Conservation (phyloP, 2,329 filamentous ascomycete species). For the Pestalotiopsis sp. region DNA sequence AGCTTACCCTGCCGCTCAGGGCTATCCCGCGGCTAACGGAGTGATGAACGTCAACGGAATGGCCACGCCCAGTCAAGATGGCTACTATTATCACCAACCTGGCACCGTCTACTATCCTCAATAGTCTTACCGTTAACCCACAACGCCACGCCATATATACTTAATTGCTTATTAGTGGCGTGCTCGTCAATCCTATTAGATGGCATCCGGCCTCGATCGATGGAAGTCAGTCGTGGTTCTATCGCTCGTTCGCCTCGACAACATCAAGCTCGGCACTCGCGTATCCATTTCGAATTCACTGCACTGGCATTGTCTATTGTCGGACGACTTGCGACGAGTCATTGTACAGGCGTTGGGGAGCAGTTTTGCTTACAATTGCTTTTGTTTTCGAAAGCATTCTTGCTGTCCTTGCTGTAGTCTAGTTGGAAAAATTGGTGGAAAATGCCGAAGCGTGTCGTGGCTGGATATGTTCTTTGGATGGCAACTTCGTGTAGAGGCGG, state of each 20-base stretch:
- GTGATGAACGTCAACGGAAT: conserved; percentile 77
- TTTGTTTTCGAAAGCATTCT: neutral
- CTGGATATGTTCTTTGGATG: neutral
- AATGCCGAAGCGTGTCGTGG: neutral
- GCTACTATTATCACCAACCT: conserved; percentile 71
- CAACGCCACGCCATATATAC: conserved; percentile 12
- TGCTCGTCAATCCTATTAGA: neutral
- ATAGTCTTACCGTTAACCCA: conserved; percentile 38
- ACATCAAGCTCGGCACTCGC: neutral
- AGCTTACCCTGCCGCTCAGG: conserved; percentile 49
- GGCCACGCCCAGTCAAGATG: conserved; percentile 70
- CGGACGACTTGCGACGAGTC: conserved; percentile 5
- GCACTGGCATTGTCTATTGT: conserved; percentile 6
- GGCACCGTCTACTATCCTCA: conserved; percentile 66
- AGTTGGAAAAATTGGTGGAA: neutral
- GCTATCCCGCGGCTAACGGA: conserved; percentile 53
- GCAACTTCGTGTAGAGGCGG: neutral
- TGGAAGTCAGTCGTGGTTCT: neutral
- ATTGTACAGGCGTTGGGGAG: conserved; percentile 19
- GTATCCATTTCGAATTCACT: conserved; percentile 6
- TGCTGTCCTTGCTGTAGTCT: neutral
- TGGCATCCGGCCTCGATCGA: neutral
- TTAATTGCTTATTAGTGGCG: conserved; percentile 13
- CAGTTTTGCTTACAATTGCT: conserved; percentile 16
- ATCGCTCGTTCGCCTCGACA: neutral